Percentiles rank a stretch among this genome's conserved stretches.
phyloP scores from a whole-genome alignment of 108 stramenopile species.

The Cyclotella baltica region DNA sequence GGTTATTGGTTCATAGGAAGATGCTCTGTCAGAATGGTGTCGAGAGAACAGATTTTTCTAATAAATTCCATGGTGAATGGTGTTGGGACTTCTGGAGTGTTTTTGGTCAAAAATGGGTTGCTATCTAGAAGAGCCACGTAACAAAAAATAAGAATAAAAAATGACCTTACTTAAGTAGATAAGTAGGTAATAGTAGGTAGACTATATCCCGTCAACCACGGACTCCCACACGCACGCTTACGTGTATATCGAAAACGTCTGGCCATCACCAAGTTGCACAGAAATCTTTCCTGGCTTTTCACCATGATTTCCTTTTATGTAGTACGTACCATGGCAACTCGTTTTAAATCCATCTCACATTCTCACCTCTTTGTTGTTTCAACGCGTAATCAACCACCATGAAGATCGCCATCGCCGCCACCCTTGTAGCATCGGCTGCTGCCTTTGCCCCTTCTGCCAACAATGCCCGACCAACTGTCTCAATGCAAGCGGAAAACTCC shows the following conservation, averaged over 20 bases:
- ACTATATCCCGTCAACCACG: not conserved
- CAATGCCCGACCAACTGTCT: slow-evolving; percentile 39
- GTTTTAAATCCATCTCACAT: not conserved
- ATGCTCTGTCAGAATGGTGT: too few species aligned
- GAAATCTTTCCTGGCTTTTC: not conserved
- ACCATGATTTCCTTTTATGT: not conserved
- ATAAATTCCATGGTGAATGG: too few species aligned
- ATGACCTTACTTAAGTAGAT: too few species aligned
- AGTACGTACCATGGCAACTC: not conserved
- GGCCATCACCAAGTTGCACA: slow-evolving; percentile 14
- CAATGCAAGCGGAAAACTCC: slow-evolving; percentile 55
- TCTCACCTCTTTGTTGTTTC: not conserved
- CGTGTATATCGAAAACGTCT: slow-evolving; percentile 13
- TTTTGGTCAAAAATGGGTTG: too few species aligned
- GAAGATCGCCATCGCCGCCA: slow-evolving; percentile 85
- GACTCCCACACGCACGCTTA: slow-evolving; percentile 9
- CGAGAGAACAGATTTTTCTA: too few species aligned
- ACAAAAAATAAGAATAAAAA: too few species aligned
- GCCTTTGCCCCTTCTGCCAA: slow-evolving; percentile 68
- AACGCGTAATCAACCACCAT: slow-evolving; percentile 47
- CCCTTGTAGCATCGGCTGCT: slow-evolving; percentile 75
- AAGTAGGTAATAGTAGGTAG: too few species aligned
- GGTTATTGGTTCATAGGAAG: too few species aligned
- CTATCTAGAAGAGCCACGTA: too few species aligned
- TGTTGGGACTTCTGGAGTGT: too few species aligned